phyloP scores from a whole-genome alignment of 192 early-diverging fungal genomes.

The Phycomyces blakesleeanus region DNA sequence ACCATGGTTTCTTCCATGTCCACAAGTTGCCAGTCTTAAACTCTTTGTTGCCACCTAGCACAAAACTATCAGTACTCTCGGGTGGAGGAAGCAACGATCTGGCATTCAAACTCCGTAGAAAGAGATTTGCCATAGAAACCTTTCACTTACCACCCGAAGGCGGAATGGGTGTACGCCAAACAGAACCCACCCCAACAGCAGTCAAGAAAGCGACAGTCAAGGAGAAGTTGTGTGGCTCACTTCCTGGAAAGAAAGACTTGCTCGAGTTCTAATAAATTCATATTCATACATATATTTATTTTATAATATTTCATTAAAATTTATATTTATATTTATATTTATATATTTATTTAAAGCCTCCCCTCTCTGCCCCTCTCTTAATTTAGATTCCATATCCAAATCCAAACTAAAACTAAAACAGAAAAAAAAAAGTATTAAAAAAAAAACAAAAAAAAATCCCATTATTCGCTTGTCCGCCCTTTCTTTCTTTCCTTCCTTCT shows the following conservation, averaged over 20 bases:
- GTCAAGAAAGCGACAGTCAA: not conserved
- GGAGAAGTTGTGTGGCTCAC: slow-evolving; percentile 38
- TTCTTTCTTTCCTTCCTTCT: not conserved
- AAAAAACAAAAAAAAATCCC: too few relatives aligned
- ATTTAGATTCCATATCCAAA: too few relatives aligned
- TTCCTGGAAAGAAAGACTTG: slow-evolving; percentile 40
- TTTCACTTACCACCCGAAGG: slow-evolving; percentile 94
- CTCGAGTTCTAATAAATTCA: slow-evolving; percentile 52
- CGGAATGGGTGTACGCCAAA: slow-evolving; percentile 66
- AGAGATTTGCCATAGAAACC: slow-evolving; percentile 88
- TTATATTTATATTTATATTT: too few relatives aligned
- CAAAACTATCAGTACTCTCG: slow-evolving; percentile 64
- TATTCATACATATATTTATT: too few relatives aligned
- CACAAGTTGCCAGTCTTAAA: slow-evolving; percentile 77
- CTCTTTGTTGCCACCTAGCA: slow-evolving; percentile 66
- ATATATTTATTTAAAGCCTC: too few relatives aligned
- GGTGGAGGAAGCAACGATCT: slow-evolving; percentile 64
- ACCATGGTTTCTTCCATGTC: slow-evolving; percentile 87
- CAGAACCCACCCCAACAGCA: slow-evolving; percentile 6
- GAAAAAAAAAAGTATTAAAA: too few relatives aligned
- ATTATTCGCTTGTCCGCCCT: not conserved
- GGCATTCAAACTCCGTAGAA: slow-evolving; percentile 85
- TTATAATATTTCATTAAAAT: too few relatives aligned
- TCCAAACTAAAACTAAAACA: too few relatives aligned
- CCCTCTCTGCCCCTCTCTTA: too few relatives aligned